These are phyloP conservation scores for Daldinia sp. DNA, from an alignment of 2,329 filamentous ascomycete species.

Conservation along the genomic window DNA sequence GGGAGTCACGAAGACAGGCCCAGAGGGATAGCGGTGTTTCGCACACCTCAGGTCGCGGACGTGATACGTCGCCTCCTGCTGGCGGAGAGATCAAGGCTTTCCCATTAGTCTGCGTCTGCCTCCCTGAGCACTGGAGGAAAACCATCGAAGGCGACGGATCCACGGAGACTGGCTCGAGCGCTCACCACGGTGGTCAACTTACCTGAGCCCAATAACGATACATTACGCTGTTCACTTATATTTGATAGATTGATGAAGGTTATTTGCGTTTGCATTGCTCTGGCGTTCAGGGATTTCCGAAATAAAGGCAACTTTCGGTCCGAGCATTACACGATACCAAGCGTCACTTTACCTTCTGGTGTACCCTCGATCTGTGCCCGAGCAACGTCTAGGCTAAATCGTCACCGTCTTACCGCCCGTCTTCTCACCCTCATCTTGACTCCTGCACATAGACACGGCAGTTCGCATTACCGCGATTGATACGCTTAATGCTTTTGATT, in stretches of 20 bases:
- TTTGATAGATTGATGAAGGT: slow-evolving; percentile 36
- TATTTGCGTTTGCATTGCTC: slow-evolving; percentile 48
- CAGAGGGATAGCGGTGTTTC: slow-evolving; percentile 95
- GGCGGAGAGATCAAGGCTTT: slow-evolving; percentile 95
- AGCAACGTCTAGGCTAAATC: slow-evolving; percentile 9
- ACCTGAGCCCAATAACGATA: slow-evolving; percentile 39
- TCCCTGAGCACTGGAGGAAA: slow-evolving; percentile 95
- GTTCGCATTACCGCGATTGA: slow-evolving; percentile 46
- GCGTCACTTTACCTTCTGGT: slow-evolving; percentile 15
- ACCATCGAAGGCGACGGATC: slow-evolving; percentile 91
- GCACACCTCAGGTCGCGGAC: slow-evolving; percentile 71
- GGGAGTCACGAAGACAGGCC: slow-evolving; percentile 76
- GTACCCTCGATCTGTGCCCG: slow-evolving; percentile 11
- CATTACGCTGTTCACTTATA: slow-evolving; percentile 32
- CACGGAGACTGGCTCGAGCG: slow-evolving; percentile 66
- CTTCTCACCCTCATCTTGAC: slow-evolving; percentile 12
- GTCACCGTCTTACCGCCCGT: slow-evolving; percentile 20
- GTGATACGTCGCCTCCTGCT: slow-evolving; percentile 68
- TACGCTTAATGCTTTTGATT: slow-evolving; percentile 48
- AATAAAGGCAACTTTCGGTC: slow-evolving; percentile 17
- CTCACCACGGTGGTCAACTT: slow-evolving; percentile 39
- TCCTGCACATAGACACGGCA: slow-evolving; percentile 46
- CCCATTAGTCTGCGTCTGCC: slow-evolving; percentile 93
- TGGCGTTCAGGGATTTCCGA: slow-evolving; percentile 48
- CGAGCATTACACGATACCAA: slow-evolving; percentile 22